Conservation (phyloP, 2,329 filamentous ascomycete species). For the Canariomyces notabilis region DNA sequence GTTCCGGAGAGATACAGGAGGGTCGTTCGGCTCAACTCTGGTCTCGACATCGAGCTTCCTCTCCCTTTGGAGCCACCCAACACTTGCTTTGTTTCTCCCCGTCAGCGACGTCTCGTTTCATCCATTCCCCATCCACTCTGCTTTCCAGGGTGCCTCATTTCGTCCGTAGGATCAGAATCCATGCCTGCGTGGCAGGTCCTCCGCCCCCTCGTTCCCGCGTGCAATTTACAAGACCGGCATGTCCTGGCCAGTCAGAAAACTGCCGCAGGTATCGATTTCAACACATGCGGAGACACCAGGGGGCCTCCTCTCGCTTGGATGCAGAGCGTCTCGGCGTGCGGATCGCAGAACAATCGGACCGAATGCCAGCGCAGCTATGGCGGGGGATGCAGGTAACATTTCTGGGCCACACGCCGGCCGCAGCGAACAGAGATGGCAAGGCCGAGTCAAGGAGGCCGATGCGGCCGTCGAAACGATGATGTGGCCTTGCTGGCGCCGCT, state of each 20-base stretch:
- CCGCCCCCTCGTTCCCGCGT: constrained; percentile 2
- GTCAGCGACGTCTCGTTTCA: too few species aligned
- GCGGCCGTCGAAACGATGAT: neutral
- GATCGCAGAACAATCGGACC: neutral
- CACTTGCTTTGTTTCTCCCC: too few species aligned
- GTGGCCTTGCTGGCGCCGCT: neutral
- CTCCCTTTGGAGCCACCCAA: too few species aligned
- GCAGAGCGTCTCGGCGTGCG: too few species aligned
- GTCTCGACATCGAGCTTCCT: too few species aligned
- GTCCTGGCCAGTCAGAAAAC: constrained; percentile 12
- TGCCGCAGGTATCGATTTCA: too few species aligned
- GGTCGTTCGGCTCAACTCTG: too few species aligned
- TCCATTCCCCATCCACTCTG: constrained; percentile 1
- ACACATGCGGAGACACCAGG: constrained; percentile 4
- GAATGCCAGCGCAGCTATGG: neutral
- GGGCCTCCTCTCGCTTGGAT: constrained; percentile 1
- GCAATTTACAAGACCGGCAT: constrained; percentile 4
- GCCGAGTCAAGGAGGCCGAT: too few species aligned
- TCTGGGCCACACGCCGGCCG: neutral
- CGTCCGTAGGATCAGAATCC: constrained; percentile 2
- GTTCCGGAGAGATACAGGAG: too few species aligned
- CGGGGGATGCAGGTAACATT: neutral
- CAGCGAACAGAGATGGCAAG: too few species aligned
- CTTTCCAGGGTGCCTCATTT: constrained; percentile 5
- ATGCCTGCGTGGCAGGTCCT: constrained; percentile 7